Evolutionary conservation across 148 eudicot genomes (phyloP), one percentile per base, ranked within the genome.

Genomic region (Heliosperma pusillum): DNA sequence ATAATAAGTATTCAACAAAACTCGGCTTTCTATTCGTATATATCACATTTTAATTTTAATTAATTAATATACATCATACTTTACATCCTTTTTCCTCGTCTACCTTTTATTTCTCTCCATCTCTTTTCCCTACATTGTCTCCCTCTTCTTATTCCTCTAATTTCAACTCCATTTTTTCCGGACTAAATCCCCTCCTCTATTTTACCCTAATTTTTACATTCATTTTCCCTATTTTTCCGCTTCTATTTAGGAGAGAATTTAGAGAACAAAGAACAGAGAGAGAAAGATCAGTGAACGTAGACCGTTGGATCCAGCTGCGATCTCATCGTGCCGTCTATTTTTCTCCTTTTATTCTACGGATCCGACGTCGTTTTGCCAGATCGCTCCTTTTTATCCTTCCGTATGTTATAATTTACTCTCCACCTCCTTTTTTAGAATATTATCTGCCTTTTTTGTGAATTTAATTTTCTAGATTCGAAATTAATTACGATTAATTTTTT

Each of bases 281-380:
- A 24, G 3, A 5, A 25, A 17, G 12, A 36, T 13, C 8, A 70
- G 21, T 30, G 8, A 20, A 44, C 79, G 22, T 7, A 6, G 17
- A 44, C 73, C 69, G 52, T 42, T 50, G 80, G 80, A 72, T 79
- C 73, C 25, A 66, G 70, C 36, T 68, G 40, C 63, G 80, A 79
- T 79, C 82, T 76, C 16, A 76, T 66, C 30, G 7, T 11, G 21
- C 71, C 19, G 59, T 69, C 63, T 36, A 36, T 36, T 36, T 36
- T 36, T 36, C 9, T 36, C 19, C 20, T 13, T 27, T 36, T 69
- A 21, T 58, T 78, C 78, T 12, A 70, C 81, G 64, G 79, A 78
- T 82, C 70, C 70, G 79, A 44, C 76, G n/a, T 79, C 42, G 40
- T 33, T 66, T 61, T 62, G 36, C 42, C 65, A 74, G 74, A 72